Evolutionary conservation across 305 asterid species (phyloP).

Genomic region (Rubia tinctorum): DNA sequence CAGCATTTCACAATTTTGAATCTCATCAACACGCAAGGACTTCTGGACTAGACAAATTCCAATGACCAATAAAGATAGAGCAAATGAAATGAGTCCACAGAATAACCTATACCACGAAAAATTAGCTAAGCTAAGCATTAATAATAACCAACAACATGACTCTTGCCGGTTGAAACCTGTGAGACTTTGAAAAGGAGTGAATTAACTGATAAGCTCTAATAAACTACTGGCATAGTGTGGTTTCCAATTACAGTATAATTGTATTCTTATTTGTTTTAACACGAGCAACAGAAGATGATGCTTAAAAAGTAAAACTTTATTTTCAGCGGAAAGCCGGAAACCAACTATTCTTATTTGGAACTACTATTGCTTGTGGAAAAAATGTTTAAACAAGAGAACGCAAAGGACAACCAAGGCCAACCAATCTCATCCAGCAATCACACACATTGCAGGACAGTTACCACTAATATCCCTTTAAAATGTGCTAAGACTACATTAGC

Average conservation of each 20-base stretch:
- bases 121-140: background rate
- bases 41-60: background rate
- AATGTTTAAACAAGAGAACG: background rate
- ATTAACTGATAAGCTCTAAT: background rate
- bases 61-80: background rate
- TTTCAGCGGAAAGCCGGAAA: too few relatives aligned
- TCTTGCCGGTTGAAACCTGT: background rate
- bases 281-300: background rate
- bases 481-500: background rate
- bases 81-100: background rate
- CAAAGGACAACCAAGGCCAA: conserved; percentile 8
- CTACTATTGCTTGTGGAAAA: background rate
- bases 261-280: background rate
- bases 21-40: background rate
- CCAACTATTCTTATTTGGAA: background rate
- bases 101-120: background rate
- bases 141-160: background rate
- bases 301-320: background rate
- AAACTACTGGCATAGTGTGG: background rate
- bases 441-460: background rate
- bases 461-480: background rate
- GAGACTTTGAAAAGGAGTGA: background rate
- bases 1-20: background rate
- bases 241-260: background rate
- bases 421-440: background rate